Percentiles rank a stretch among this genome's conserved stretches.
Evolutionary conservation across 257 asterid genomes (phyloP).

Genomic region (Voacanga thouarsii): DNA sequence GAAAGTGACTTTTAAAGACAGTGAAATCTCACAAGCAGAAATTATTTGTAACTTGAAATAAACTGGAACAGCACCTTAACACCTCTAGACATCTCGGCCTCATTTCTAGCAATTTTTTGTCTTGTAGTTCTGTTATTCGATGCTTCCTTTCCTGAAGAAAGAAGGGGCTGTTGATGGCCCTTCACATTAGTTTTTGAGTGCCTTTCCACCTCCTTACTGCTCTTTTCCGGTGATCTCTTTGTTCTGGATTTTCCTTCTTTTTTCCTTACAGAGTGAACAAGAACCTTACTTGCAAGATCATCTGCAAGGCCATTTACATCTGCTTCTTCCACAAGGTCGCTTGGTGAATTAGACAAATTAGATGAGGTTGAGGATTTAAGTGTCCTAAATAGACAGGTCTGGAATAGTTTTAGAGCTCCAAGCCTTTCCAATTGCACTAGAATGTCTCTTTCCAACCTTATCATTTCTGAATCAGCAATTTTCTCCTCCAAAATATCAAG

Average conservation of each 20-base stretch:
- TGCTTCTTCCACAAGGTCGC: slow-evolving; percentile 38
- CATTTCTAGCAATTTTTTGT: slow-evolving; percentile 49
- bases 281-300: slow-evolving; percentile 30
- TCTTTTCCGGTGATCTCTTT: slow-evolving; percentile 31
- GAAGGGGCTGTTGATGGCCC: slow-evolving; percentile 18
- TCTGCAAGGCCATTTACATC: slow-evolving; percentile 21
- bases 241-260: slow-evolving; percentile 58
- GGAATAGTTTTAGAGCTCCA: slow-evolving; percentile 74
- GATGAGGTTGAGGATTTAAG: slow-evolving; percentile 28
- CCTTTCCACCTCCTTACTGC: slow-evolving; percentile 17
- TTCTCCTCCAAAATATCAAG: slow-evolving; percentile 59
- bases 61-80: slow-evolving; percentile 60
- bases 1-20: slow-evolving; percentile 23
- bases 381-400: slow-evolving; percentile 48
- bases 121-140: slow-evolving; percentile 42
- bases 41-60: slow-evolving; percentile 12
- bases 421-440: slow-evolving; percentile 63
- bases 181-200: slow-evolving; percentile 17
- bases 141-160: slow-evolving; percentile 26
- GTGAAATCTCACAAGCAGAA: slow-evolving; percentile 20
- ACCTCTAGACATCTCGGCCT: slow-evolving; percentile 77
- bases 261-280: slow-evolving; percentile 53
- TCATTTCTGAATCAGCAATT: slow-evolving; percentile 48
- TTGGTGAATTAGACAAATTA: slow-evolving; percentile 25
- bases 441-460: slow-evolving; percentile 66